Evolutionary conservation across 1,284 basidiomycete species (phyloP).

Genomic region (Ceratobasidium sp.): DNA sequence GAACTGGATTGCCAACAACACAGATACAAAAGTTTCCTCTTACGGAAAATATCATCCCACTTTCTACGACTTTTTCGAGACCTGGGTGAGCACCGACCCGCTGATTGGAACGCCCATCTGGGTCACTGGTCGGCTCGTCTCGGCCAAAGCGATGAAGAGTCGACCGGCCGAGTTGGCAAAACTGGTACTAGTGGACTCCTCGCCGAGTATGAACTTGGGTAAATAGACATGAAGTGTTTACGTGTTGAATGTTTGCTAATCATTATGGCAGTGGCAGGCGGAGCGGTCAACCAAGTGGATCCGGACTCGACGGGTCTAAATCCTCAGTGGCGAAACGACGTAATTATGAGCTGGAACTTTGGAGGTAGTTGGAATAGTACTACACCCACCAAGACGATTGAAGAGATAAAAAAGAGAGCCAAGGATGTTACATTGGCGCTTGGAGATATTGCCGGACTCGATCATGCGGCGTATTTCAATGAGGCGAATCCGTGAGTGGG

Average conservation of each 20-base stretch:
- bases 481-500: conserved; percentile 53
- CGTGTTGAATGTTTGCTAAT: background rate
- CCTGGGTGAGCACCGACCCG: background rate
- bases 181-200: background rate
- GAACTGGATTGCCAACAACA: conserved; percentile 12
- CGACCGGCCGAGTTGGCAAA: background rate
- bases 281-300: conserved; percentile 51
- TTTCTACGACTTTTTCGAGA: background rate
- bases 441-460: conserved; percentile 45
- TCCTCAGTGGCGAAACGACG: conserved; percentile 54
- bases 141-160: background rate
- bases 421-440: conserved; percentile 47
- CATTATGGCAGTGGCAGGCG: conserved; percentile 50
- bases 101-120: background rate
- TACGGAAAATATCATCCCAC: background rate
- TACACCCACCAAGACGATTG: conserved; percentile 46
- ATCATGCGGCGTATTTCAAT: conserved; percentile 54
- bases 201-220: background rate
- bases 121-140: background rate
- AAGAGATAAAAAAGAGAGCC: conserved; percentile 45
- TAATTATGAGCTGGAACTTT: conserved; percentile 48
- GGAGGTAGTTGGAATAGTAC: conserved; percentile 50
- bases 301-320: conserved; percentile 54
- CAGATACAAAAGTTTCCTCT: background rate
- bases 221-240: background rate